phyloP scores from a whole-genome alignment of 768 basidiomycete genomes.

The Hysterangium stoloniferum region DNA sequence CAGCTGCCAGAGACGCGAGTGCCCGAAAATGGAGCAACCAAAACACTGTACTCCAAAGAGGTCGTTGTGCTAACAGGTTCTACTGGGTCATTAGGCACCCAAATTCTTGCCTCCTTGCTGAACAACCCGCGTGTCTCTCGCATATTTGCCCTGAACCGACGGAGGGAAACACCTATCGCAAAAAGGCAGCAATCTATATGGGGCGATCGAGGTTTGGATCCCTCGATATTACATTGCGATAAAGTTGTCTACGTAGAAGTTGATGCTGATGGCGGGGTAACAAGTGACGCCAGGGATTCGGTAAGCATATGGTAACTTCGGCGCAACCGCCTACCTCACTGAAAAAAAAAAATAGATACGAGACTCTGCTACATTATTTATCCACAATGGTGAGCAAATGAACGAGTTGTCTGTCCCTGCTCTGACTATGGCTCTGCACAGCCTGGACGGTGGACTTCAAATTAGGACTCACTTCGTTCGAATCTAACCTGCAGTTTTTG shows the following conservation, averaged over 20 bases:
- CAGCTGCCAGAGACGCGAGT: too few species aligned
- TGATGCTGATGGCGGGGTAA: constrained; percentile 21
- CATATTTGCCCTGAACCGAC: constrained; percentile 32
- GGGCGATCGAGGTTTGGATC: constrained; percentile 26
- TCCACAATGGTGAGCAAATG: constrained; percentile 26
- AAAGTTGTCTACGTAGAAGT: constrained; percentile 33
- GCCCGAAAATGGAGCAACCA: too few species aligned
- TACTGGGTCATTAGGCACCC: constrained; percentile 30
- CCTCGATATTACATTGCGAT: constrained; percentile 19
- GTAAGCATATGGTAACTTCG: constrained; percentile 17
- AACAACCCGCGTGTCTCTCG: constrained; percentile 18
- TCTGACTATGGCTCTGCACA: not conserved
- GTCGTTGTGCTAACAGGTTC: constrained; percentile 30
- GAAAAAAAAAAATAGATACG: constrained; percentile 19
- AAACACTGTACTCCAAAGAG: constrained; percentile 12
- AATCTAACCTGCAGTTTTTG: too few species aligned
- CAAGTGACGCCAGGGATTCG: constrained; percentile 19
- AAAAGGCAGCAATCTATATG: constrained; percentile 25
- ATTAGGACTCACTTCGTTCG: constrained; percentile 4
- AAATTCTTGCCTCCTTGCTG: constrained; percentile 27
- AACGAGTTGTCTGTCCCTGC: not conserved
- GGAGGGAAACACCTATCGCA: not conserved
- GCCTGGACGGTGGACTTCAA: constrained; percentile 14
- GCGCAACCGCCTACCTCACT: not conserved
- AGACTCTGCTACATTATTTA: constrained; percentile 26